phyloP scores from a whole-genome alignment of 805 yeast species.

The Candida palmyrensis region DNA sequence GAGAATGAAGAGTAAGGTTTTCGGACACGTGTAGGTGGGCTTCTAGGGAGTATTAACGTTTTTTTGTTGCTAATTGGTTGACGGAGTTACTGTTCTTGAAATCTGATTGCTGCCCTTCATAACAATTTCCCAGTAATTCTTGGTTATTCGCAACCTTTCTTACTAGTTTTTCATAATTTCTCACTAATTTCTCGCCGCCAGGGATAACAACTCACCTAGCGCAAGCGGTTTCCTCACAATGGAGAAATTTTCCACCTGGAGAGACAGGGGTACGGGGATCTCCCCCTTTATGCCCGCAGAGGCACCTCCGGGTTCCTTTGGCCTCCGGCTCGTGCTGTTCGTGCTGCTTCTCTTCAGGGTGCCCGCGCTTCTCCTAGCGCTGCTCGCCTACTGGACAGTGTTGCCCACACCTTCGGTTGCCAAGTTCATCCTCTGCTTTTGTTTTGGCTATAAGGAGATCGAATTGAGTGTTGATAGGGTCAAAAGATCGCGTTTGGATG shows the following conservation, averaged over 20 bases:
- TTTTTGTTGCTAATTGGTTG: too few relatives aligned
- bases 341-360: constrained; percentile 16
- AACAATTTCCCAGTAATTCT: too few relatives aligned
- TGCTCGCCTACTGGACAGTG: constrained; percentile 9
- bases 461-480: constrained; percentile 47
- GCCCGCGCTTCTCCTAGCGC: constrained; percentile 18
- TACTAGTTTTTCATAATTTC: too few relatives aligned
- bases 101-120: too few relatives aligned
- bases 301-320: constrained; percentile 17
- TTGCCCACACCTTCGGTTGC: constrained; percentile 15
- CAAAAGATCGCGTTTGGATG: constrained; percentile 34
- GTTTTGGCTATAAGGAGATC: constrained; percentile 32
- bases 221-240: too few relatives aligned
- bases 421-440: constrained; percentile 14
- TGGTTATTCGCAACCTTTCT: too few relatives aligned
- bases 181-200: too few relatives aligned
- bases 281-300: constrained; percentile 71
- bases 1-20: too few relatives aligned
- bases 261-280: constrained; percentile 92
- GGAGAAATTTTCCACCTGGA: constrained; percentile 82
- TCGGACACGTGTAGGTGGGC: too few relatives aligned
- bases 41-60: too few relatives aligned
- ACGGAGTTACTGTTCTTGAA: too few relatives aligned
- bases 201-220: too few relatives aligned
- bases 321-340: constrained; percentile 13